phyloP scores from a whole-genome alignment of 768 basidiomycete species.

The Boletales sp. region DNA sequence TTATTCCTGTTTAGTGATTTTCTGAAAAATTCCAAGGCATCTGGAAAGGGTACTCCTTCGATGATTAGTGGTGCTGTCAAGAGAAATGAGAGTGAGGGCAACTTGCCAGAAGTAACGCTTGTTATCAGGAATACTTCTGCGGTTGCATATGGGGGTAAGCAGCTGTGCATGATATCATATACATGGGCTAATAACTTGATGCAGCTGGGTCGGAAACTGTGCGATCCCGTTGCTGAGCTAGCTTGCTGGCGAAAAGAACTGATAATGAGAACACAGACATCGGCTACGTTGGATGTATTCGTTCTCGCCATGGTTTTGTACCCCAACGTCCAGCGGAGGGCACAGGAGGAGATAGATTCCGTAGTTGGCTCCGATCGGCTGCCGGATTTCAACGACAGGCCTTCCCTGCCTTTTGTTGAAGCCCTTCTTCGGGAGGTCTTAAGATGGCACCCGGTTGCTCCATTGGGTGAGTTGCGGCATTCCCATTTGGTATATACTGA shows the following conservation, averaged over 20 bases:
- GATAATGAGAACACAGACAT: conserved; percentile 13
- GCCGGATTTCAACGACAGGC: conserved; percentile 56
- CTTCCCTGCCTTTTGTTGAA: conserved; percentile 55
- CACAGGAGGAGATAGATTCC: conserved; percentile 23
- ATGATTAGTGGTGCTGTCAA: conserved; percentile 20
- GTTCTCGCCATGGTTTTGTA: conserved; percentile 28
- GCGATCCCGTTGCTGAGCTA: background rate
- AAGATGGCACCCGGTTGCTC: conserved; percentile 40
- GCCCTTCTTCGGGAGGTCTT: conserved; percentile 60
- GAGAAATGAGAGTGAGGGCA: conserved; percentile 16
- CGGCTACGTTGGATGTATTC: conserved; percentile 17
- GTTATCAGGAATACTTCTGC: conserved; percentile 20
- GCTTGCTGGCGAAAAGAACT: background rate
- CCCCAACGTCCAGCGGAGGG: conserved; percentile 21
- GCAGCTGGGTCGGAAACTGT: conserved; percentile 28
- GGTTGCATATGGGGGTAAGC: conserved; percentile 21
- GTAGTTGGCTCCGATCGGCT: conserved; percentile 53
- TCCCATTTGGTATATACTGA: too few relatives aligned
- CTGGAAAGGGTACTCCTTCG: conserved; percentile 13
- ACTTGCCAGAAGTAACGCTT: conserved; percentile 16
- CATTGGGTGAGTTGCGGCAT: conserved; percentile 3
- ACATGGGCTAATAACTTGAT: conserved; percentile 1
- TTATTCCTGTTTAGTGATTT: background rate
- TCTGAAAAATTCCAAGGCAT: conserved; percentile 8
- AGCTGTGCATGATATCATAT: background rate